Percentiles rank a stretch among this genome's conserved stretches.
phyloP scores from a whole-genome alignment of 495 filamentous ascomycete species.

The Collariella sp. region DNA sequence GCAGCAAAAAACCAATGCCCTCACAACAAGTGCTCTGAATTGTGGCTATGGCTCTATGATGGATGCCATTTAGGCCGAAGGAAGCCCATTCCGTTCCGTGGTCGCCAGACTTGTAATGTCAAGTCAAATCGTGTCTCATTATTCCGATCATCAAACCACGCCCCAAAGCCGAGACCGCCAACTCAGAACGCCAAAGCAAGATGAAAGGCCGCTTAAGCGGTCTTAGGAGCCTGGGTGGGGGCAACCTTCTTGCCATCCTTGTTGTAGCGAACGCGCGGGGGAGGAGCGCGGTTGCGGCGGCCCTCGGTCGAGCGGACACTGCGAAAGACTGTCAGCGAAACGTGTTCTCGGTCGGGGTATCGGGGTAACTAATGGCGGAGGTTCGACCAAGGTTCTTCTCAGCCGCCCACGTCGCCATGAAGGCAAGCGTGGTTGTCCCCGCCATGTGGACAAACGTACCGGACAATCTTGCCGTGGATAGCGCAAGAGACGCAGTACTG shows the following conservation, averaged over 20 bases:
- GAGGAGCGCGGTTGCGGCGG: constrained; percentile 96
- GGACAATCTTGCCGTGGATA: constrained; percentile 99
- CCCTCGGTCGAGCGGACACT: constrained; percentile 97
- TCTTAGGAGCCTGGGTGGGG: constrained; percentile 62
- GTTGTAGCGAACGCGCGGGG: constrained; percentile 96
- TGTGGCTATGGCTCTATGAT: constrained; percentile 28
- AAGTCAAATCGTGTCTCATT: constrained; percentile 26
- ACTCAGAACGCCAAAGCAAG: constrained; percentile 23
- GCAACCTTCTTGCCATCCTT: constrained; percentile 99
- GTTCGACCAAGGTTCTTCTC: constrained; percentile 55
- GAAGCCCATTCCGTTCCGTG: constrained; percentile 23
- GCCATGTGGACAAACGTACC: constrained; percentile 58
- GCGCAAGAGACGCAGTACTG: constrained; percentile 99
- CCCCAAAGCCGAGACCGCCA: constrained; percentile 22
- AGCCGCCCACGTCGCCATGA: constrained; percentile 40
- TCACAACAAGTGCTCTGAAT: constrained; percentile 27
- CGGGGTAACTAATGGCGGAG: constrained; percentile 28
- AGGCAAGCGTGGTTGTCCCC: constrained; percentile 28
- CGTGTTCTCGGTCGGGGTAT: constrained; percentile 11
- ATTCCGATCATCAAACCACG: constrained; percentile 18
- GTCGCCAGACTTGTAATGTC: constrained; percentile 17
- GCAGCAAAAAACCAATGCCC: not conserved
- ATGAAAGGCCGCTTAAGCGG: constrained; percentile 16
- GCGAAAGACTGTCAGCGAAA: constrained; percentile 31
- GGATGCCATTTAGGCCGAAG: constrained; percentile 12